Percentiles rank a stretch among this genome's conserved stretches.
Evolutionary conservation across 2,329 filamentous ascomycete genomes (phyloP).

Genomic region (Monilinia fructicola): DNA sequence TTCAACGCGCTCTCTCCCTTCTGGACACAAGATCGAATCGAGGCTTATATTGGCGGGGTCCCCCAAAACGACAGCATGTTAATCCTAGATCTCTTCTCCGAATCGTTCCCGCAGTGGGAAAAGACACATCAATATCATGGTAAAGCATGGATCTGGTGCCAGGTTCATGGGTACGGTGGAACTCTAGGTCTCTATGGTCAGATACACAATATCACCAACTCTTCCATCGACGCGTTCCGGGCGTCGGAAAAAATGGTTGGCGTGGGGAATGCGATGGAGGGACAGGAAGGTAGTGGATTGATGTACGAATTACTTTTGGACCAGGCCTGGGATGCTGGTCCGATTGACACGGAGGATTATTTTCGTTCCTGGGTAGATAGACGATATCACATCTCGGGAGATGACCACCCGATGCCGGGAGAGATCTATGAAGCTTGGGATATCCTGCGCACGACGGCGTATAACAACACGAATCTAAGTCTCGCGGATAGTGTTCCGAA

Average conservation of each 20-base stretch:
- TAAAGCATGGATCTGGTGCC: slow-evolving; percentile 56
- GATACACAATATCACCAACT: slow-evolving; percentile 49
- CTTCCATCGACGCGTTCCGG: slow-evolving; percentile 47
- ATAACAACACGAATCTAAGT: slow-evolving; percentile 5
- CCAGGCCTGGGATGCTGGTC: slow-evolving; percentile 49
- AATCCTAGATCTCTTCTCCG: slow-evolving; percentile 52
- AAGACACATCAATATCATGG: slow-evolving; percentile 51
- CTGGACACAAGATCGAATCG: slow-evolving; percentile 48
- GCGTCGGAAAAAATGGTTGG: slow-evolving; percentile 48
- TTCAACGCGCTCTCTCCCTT: slow-evolving; percentile 48
- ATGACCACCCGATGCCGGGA: slow-evolving; percentile 34
- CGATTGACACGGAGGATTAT: slow-evolving; percentile 48
- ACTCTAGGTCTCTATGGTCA: slow-evolving; percentile 53
- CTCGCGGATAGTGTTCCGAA: background rate
- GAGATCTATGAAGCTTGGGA: slow-evolving; percentile 49
- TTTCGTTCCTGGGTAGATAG: slow-evolving; percentile 48
- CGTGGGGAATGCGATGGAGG: slow-evolving; percentile 51
- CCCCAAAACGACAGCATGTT: slow-evolving; percentile 48
- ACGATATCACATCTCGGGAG: slow-evolving; percentile 42
- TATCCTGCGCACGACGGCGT: slow-evolving; percentile 40
- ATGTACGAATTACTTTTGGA: slow-evolving; percentile 52
- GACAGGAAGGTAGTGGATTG: slow-evolving; percentile 54
- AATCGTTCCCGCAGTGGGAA: slow-evolving; percentile 52
- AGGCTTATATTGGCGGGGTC: slow-evolving; percentile 51
- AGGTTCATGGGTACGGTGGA: slow-evolving; percentile 52